Conservation (phyloP, 805 yeast genomes). For the Grigorovia transvaalensis region DNA sequence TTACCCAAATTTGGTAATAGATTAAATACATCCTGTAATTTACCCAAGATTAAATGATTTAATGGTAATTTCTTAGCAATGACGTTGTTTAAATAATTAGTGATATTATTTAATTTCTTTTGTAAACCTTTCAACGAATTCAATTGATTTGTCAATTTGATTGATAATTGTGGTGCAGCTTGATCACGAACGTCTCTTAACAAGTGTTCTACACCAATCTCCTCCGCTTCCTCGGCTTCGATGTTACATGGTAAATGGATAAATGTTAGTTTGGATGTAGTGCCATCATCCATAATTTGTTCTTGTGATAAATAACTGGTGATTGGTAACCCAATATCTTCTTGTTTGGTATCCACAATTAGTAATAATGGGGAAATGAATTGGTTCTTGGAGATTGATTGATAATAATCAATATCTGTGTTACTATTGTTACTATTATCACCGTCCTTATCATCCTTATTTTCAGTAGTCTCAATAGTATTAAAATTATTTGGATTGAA, state of each 20-base stretch:
- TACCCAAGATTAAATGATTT: slow-evolving; percentile 83
- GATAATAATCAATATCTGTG: neutral
- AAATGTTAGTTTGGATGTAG: slow-evolving; percentile 85
- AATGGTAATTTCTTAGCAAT: slow-evolving; percentile 64
- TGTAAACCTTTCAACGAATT: slow-evolving; percentile 81
- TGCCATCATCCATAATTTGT: slow-evolving; percentile 92
- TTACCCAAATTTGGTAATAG: slow-evolving; percentile 68
- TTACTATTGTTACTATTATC: neutral
- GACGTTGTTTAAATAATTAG: slow-evolving; percentile 66
- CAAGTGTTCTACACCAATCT: slow-evolving; percentile 95
- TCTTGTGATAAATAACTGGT: slow-evolving; percentile 91
- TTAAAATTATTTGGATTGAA: neutral
- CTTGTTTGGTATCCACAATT: slow-evolving; percentile 84
- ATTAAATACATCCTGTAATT: slow-evolving; percentile 89
- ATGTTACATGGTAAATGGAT: slow-evolving; percentile 85
- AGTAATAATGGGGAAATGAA: slow-evolving; percentile 52
- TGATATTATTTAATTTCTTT: slow-evolving; percentile 67
- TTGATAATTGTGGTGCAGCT: slow-evolving; percentile 86
- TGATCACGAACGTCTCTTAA: slow-evolving; percentile 91
- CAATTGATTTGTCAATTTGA: slow-evolving; percentile 79
- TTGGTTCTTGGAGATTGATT: neutral
- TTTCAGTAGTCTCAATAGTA: neutral
- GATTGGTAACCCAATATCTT: slow-evolving; percentile 81
- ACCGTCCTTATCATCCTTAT: no score
- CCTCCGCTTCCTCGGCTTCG: slow-evolving; percentile 98